Conservation (phyloP, 768 basidiomycete genomes). For the Grammothele lineata region DNA sequence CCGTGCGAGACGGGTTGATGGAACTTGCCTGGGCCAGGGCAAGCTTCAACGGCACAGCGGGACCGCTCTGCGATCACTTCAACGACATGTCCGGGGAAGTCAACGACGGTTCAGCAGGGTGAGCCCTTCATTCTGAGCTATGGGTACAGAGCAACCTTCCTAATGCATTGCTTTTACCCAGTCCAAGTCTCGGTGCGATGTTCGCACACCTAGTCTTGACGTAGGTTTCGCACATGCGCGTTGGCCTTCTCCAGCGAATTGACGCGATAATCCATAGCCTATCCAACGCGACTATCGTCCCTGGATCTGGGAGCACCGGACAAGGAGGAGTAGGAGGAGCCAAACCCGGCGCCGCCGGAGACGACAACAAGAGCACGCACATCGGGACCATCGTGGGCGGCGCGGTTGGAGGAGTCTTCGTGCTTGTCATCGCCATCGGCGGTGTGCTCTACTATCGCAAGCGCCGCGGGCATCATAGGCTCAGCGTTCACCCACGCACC, state of each 20-base stretch:
- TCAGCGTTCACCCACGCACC: background rate
- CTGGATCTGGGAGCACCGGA: too few species aligned
- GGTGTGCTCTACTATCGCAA: background rate
- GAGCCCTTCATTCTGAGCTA: background rate
- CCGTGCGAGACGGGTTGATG: slow-evolving; percentile 10
- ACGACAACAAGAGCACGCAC: background rate
- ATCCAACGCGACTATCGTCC: too few species aligned
- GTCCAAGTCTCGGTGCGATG: slow-evolving; percentile 11
- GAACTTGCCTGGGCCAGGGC: slow-evolving; percentile 3
- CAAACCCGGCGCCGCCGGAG: background rate
- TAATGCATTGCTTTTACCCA: background rate
- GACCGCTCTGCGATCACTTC: slow-evolving; percentile 8
- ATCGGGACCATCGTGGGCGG: background rate
- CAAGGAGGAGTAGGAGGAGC: too few species aligned
- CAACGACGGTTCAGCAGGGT: slow-evolving; percentile 4
- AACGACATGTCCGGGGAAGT: background rate
- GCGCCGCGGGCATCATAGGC: too few species aligned
- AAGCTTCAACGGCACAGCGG: slow-evolving; percentile 4
- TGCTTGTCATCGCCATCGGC: background rate
- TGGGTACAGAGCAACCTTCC: too few species aligned
- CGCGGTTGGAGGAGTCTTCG: background rate
- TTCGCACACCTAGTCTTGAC: slow-evolving; percentile 12
- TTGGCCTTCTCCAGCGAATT: too few species aligned
- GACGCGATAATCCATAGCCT: too few species aligned
- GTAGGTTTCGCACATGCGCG: slow-evolving; percentile 9